Conservation (phyloP, 164 flowering plant genomes). For the Warburgia ugandensis region DNA sequence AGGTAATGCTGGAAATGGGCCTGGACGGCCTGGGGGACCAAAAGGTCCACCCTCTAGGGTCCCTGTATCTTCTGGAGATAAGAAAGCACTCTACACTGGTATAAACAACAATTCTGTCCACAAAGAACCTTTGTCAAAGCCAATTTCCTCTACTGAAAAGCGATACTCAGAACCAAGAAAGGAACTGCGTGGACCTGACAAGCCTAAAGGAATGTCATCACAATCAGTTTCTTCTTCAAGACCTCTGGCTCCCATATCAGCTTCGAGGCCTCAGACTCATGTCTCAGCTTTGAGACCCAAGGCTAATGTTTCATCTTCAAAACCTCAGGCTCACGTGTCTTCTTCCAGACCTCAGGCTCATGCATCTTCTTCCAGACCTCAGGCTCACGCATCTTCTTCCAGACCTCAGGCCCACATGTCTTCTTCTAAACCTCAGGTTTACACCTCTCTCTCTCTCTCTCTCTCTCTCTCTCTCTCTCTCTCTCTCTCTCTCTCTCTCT, state of each 20-base stretch:
- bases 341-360: too few species aligned
- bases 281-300: too few species aligned
- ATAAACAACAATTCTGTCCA: conserved; percentile 16
- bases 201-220: conserved; percentile 24
- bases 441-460: background rate
- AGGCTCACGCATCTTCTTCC: conserved; percentile 28
- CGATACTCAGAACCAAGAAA: conserved; percentile 33
- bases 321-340: too few species aligned
- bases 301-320: too few species aligned
- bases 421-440: conserved; percentile 44
- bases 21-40: conserved; percentile 47
- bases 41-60: conserved; percentile 20
- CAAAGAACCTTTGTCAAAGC: conserved; percentile 20
- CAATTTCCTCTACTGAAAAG: conserved; percentile 25
- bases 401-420: conserved; percentile 41
- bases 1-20: conserved; percentile 43
- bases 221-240: conserved; percentile 27
- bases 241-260: too few species aligned
- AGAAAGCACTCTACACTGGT: conserved; percentile 10
- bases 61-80: conserved; percentile 16
- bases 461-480: too few species aligned
- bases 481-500: too few species aligned
- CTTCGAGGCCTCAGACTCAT: too few species aligned
- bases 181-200: conserved; percentile 21
- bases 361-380: too few species aligned